A percentile compares a stretch with the other conserved stretches of the same genome.
Evolutionary conservation across 331 rosid genomes (phyloP).

Genomic region (Acacia pycnantha): DNA sequence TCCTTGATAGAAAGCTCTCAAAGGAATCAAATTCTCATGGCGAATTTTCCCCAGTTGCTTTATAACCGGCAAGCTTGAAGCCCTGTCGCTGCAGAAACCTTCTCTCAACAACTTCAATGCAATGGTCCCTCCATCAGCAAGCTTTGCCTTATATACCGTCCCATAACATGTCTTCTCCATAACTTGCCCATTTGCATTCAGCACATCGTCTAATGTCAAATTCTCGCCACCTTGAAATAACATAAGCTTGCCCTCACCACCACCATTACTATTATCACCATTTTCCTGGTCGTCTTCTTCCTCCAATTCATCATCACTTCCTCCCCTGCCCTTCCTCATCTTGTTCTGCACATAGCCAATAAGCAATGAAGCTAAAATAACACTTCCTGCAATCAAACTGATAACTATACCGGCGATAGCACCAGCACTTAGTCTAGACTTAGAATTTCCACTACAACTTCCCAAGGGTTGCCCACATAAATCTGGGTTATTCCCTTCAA

Average conservation of each 20-base stretch:
- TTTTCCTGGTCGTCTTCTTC: conserved; percentile 64
- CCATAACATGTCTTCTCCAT: conserved; percentile 97
- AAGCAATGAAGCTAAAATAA: conserved; percentile 79
- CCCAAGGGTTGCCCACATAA: conserved; percentile 87
- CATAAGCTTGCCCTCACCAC: conserved; percentile 90
- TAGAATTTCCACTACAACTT: conserved; percentile 56
- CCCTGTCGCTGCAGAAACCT: conserved; percentile 89
- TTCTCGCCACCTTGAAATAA: conserved; percentile 88
- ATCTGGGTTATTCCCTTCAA: conserved; percentile 77
- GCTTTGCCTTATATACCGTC: conserved; percentile 95
- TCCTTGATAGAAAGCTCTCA: conserved; percentile 97
- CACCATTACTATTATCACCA: conserved; percentile 20
- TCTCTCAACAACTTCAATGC: conserved; percentile 88
- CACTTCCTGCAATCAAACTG: conserved; percentile 84
- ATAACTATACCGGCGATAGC: conserved; percentile 96
- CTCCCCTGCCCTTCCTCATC: conserved; percentile 64
- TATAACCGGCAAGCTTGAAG: conserved; percentile 67
- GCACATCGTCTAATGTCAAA: conserved; percentile 89
- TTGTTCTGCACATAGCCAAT: conserved; percentile 89
- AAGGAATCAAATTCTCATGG: conserved; percentile 90
- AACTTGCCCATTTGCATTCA: conserved; percentile 97
- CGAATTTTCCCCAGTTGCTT: conserved; percentile 86
- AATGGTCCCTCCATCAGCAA: conserved; percentile 86
- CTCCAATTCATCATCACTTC: conserved; percentile 82
- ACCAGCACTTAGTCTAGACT: conserved; percentile 75